phyloP scores from a whole-genome alignment of 129 eudicot species.

The Flaveria robusta region DNA sequence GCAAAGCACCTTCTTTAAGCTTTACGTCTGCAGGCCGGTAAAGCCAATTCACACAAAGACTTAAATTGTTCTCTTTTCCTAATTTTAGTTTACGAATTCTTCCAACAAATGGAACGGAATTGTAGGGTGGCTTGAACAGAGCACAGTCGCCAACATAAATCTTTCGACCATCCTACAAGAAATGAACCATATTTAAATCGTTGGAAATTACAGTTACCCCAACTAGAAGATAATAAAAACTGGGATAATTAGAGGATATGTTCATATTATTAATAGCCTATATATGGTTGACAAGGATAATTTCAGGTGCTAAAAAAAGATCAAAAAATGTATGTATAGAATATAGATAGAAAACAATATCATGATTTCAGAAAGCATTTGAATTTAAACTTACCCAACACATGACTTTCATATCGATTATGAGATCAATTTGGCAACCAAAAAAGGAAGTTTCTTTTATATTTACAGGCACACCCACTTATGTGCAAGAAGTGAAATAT shows the following conservation, averaged over 20 bases:
- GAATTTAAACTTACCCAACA: too few species aligned
- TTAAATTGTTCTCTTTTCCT: constrained; percentile 50
- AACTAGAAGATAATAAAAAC: not conserved
- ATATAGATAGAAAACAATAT: too few species aligned
- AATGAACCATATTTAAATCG: not conserved
- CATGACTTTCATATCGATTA: too few species aligned
- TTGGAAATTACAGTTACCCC: not conserved
- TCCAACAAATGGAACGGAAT: constrained; percentile 78
- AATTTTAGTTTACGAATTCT: constrained; percentile 56
- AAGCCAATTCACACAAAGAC: constrained; percentile 76
- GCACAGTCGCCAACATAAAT: constrained; percentile 91
- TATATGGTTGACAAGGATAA: not conserved
- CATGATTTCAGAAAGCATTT: too few species aligned
- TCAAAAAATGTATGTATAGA: too few species aligned
- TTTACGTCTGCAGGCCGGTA: constrained; percentile 80
- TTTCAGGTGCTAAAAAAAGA: too few species aligned
- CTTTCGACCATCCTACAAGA: constrained; percentile 75
- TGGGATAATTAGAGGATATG: too few species aligned
- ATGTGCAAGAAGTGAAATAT: not conserved
- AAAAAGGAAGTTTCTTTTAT: not conserved
- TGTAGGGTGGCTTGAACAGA: constrained; percentile 67
- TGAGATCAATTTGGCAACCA: not conserved
- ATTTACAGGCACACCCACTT: not conserved
- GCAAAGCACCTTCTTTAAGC: constrained; percentile 61
- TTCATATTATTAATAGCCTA: not conserved